Evolutionary conservation across 768 basidiomycete species (phyloP).

Genomic region (Tulasnella sp.): DNA sequence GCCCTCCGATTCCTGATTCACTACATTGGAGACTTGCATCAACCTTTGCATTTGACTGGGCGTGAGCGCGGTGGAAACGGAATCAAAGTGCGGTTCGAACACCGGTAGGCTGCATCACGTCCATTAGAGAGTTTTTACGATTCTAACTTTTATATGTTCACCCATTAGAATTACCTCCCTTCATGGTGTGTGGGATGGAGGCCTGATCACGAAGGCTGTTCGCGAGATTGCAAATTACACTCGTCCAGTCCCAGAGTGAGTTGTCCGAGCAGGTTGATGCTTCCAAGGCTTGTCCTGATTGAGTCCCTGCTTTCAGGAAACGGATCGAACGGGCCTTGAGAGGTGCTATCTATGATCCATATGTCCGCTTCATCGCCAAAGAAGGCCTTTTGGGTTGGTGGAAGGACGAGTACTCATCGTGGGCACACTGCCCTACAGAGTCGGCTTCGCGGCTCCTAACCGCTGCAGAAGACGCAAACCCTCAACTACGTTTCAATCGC

Average conservation of each 20-base stretch:
- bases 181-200: slow-evolving; percentile 80
- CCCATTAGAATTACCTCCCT: slow-evolving; percentile 32
- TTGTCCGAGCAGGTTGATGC: slow-evolving; percentile 9
- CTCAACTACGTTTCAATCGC: slow-evolving; percentile 13
- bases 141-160: background rate
- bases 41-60: slow-evolving; percentile 86
- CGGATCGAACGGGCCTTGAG: slow-evolving; percentile 59
- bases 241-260: slow-evolving; percentile 52
- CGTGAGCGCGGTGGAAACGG: slow-evolving; percentile 82
- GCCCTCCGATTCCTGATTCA: slow-evolving; percentile 91
- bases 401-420: slow-evolving; percentile 48
- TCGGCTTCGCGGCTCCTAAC: slow-evolving; percentile 23
- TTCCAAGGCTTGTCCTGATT: background rate
- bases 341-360: slow-evolving; percentile 79
- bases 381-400: slow-evolving; percentile 73
- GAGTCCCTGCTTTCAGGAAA: slow-evolving; percentile 26
- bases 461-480: slow-evolving; percentile 20
- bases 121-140: too few species aligned
- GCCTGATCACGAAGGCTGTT: slow-evolving; percentile 75
- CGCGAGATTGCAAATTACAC: slow-evolving; percentile 78
- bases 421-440: slow-evolving; percentile 57
- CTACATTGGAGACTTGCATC: slow-evolving; percentile 88
- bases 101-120: slow-evolving; percentile 31
- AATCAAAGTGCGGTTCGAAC: slow-evolving; percentile 62
- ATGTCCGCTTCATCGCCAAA: slow-evolving; percentile 77